phyloP scores from a whole-genome alignment of 2,329 filamentous ascomycete species.

The Fusarium incarnatum region DNA sequence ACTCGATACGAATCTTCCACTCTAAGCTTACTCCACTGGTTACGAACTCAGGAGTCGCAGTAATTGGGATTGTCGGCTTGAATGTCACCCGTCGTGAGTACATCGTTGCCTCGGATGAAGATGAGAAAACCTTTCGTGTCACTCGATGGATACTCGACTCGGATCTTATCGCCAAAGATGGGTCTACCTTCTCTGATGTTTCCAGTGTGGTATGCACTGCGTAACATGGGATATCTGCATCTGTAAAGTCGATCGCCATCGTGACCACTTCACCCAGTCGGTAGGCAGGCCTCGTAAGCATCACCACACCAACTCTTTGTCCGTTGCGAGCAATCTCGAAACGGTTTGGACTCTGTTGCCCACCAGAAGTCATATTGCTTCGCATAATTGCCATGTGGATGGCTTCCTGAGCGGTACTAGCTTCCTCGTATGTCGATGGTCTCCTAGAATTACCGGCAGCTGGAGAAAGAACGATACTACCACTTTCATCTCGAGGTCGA shows the following conservation, averaged over 20 bases:
- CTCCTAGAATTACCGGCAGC: constrained; percentile 67
- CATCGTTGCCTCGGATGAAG: constrained; percentile 83
- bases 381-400: constrained; percentile 92
- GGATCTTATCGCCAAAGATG: constrained; percentile 83
- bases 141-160: constrained; percentile 87
- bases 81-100: constrained; percentile 85
- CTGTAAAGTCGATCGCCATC: constrained; percentile 84
- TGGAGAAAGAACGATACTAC: constrained; percentile 76
- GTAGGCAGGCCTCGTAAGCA: constrained; percentile 88
- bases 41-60: constrained; percentile 89
- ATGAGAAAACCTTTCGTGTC: constrained; percentile 83
- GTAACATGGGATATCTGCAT: constrained; percentile 84
- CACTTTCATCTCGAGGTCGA: constrained; percentile 64
- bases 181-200: constrained; percentile 84
- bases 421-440: constrained; percentile 66
- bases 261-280: constrained; percentile 88
- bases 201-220: constrained; percentile 87
- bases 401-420: constrained; percentile 78
- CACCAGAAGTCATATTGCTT: constrained; percentile 75
- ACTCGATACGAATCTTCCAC: constrained; percentile 92
- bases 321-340: constrained; percentile 96
- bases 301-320: constrained; percentile 89
- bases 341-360: constrained; percentile 86
- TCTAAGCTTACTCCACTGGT: constrained; percentile 88
- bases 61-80: constrained; percentile 82